These are phyloP conservation scores for Panicum hallii DNA, from an alignment of 202 grass and related monocot genomes.

Conservation along the genomic window DNA sequence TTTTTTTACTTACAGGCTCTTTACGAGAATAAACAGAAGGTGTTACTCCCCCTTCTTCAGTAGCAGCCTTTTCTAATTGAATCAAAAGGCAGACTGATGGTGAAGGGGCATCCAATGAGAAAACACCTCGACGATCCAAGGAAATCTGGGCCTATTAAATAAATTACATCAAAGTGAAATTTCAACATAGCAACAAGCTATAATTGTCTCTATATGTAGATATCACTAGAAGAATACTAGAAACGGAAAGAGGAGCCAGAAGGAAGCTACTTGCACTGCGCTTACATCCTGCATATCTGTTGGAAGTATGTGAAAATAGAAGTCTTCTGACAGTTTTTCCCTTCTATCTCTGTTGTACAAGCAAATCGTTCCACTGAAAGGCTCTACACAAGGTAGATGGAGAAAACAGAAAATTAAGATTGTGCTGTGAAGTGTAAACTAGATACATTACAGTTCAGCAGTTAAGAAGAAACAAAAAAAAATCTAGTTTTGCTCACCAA, in stretches of 20 bases:
- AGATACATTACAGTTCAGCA: constrained; percentile 26
- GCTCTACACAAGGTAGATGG: constrained; percentile 67
- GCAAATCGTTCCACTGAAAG: constrained; percentile 96
- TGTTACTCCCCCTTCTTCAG: constrained; percentile 97
- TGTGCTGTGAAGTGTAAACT: constrained; percentile 19
- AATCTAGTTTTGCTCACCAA: constrained; percentile 70
- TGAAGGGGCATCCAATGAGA: constrained; percentile 88
- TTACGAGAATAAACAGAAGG: constrained; percentile 98
- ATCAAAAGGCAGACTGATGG: constrained; percentile 92
- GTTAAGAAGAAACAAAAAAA: constrained; percentile 42
- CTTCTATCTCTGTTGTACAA: constrained; percentile 98
- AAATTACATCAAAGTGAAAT: constrained; percentile 38
- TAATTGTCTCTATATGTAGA: constrained; percentile 19
- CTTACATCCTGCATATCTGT: constrained; percentile 90
- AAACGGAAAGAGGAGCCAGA: constrained; percentile 22
- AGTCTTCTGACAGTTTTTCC: constrained; percentile 96
- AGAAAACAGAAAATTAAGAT: constrained; percentile 45
- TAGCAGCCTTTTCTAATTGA: constrained; percentile 91
- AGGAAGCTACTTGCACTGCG: constrained; percentile 25
- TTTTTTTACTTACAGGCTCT: constrained; percentile 83
- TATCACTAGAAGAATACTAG: constrained; percentile 28
- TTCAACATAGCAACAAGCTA: constrained; percentile 26
- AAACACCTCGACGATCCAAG: constrained; percentile 71
- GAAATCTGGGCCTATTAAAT: constrained; percentile 69
- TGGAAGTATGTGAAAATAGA: constrained; percentile 82